Evolutionary conservation across 2,329 filamentous ascomycete species (phyloP), one percentile per base, ranked within the genome.

Genomic region (Clonostachys sp.): DNA sequence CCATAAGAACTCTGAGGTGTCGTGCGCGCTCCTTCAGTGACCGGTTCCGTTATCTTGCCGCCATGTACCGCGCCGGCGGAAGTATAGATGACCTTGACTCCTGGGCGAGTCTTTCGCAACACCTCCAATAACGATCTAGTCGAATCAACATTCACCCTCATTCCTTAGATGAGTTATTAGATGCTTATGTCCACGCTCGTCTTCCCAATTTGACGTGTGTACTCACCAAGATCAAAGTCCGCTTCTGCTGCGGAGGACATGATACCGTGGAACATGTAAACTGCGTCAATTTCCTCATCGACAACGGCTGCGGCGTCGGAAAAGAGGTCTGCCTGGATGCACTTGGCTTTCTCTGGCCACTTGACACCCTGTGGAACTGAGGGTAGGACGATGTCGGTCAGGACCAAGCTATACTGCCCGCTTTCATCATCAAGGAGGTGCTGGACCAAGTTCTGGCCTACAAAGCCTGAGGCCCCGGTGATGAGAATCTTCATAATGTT

Each of bases 381-480:
- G 1, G 78, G 80, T 42, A 71, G 61, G 51, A 75, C 62, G 16
- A 84, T 67, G 54, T 86, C 82, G 12, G 77, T 81, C 41, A 84
- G 66, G 43, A 74, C 72, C 45, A 86, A 62, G 46, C 72, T 65
- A 17, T 71, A 46, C 8, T 53, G 60, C 2, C 58, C 51, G 20
- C 55, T 48, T 1, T 60, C 57, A 1, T 61, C 60, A 16, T 73
- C 66, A 34, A 85, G 65, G 4, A 86, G 71, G 35, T 78, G 73
- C 45, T 71, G 69, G 4, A 80, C 74, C 20, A 86, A 72, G 41
- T 78, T 71, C 60, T 84, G 81, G 57, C 82, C 81, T 48, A 86
- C 77, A 60, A 86, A 85, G 50, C 83, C 83, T 41, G 77, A 77
- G 8, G 74, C 81, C 6, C 83, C 82, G 10, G 82, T 86, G 55